phyloP scores from a whole-genome alignment of 495 filamentous ascomycete species.

The Chaetomium fimeti region DNA sequence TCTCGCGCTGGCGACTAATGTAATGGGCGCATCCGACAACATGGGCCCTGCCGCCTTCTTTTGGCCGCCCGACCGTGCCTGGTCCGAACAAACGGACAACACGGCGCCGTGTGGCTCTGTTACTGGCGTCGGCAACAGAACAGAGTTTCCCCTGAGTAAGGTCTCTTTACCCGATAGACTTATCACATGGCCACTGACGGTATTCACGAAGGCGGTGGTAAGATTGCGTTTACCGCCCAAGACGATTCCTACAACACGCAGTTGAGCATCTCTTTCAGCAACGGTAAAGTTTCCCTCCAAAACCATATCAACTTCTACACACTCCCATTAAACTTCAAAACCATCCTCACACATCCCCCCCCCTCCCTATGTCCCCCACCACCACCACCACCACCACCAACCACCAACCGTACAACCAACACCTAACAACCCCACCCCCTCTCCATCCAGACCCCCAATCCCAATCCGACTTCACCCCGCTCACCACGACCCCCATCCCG shows the following conservation, averaged over 20 bases:
- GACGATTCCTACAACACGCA: slow-evolving; percentile 24
- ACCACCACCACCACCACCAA: too few relatives aligned
- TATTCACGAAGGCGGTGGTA: slow-evolving; percentile 21
- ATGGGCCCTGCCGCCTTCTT: slow-evolving; percentile 54
- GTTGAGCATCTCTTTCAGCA: slow-evolving; percentile 25
- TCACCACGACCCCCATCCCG: slow-evolving; percentile 36
- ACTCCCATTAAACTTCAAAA: neutral
- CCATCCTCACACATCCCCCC: too few relatives aligned
- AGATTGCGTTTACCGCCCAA: slow-evolving; percentile 36
- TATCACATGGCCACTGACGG: neutral
- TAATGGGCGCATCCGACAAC: slow-evolving; percentile 17
- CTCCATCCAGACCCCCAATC: slow-evolving; percentile 22
- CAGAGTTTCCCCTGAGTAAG: slow-evolving; percentile 38
- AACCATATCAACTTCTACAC: too few relatives aligned
- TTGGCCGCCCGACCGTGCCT: slow-evolving; percentile 52
- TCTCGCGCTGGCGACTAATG: slow-evolving; percentile 4
- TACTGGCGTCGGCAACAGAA: slow-evolving; percentile 40
- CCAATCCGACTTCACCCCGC: slow-evolving; percentile 33
- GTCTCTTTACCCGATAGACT: neutral
- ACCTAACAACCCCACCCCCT: neutral
- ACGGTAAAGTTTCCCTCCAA: neutral
- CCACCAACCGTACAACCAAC: neutral
- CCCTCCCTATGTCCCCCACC: neutral
- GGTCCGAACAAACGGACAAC: slow-evolving; percentile 46
- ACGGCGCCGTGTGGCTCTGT: slow-evolving; percentile 48